A percentile compares a stretch with the other conserved stretches of the same genome.
phyloP scores from a whole-genome alignment of 2,329 filamentous ascomycete genomes.

The Botrytis sinoallii region DNA sequence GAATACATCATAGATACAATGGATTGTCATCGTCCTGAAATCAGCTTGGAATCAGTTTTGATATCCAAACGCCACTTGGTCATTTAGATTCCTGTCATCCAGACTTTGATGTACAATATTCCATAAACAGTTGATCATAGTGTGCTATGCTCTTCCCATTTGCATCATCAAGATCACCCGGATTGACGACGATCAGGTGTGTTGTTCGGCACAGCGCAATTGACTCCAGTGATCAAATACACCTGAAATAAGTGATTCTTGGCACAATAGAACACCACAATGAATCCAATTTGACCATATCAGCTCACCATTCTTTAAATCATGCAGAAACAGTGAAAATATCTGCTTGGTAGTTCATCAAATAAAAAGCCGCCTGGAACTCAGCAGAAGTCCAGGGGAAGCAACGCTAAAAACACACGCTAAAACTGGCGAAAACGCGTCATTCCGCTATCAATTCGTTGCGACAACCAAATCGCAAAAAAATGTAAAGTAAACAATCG shows the following conservation, averaged over 20 bases:
- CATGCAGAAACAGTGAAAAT: background rate
- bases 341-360: accelerated
- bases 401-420: background rate
- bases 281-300: background rate
- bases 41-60: accelerated
- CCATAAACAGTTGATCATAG: too few species aligned
- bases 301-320: accelerated
- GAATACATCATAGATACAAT: background rate
- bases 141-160: background rate
- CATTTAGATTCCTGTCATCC: too few species aligned
- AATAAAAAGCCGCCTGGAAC: background rate
- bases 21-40: too few species aligned
- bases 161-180: background rate
- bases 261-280: background rate
- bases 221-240: background rate
- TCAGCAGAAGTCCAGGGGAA: background rate
- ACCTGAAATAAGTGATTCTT: background rate
- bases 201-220: background rate
- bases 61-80: background rate
- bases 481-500: slow-evolving; percentile 3
- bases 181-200: background rate
- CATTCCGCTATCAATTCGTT: background rate
- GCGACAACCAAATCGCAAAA: slow-evolving; percentile 5
- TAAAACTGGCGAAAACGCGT: slow-evolving; percentile 1
- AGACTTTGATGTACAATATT: background rate